Evolutionary conservation across 768 basidiomycete genomes (phyloP), one percentile per base, ranked within the genome.

Genomic region (Mycena maculata): DNA sequence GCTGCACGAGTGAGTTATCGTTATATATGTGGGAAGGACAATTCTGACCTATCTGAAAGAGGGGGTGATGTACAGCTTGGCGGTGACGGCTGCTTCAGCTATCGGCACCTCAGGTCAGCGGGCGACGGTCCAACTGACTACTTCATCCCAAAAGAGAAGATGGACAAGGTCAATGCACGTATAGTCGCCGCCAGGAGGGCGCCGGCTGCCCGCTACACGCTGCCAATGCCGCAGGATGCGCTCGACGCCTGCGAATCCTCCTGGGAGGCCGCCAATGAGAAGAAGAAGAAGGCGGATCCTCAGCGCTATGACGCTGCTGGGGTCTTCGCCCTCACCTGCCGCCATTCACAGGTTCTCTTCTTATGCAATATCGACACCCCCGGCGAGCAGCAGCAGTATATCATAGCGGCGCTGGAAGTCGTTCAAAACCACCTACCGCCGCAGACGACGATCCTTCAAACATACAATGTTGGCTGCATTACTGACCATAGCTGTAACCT

Each of bases 281-380:
- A n/a, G n/a, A n/a, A n/a, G n/a, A n/a, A n/a, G n/a, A n/a, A n/a
- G n/a, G n/a, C n/a, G n/a, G n/a, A n/a, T n/a, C n/a, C n/a, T n/a
- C n/a, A n/a, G n/a, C n/a, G n/a, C n/a, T n/a, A n/a, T n/a, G n/a
- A n/a, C n/a, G n/a, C n/a, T n/a, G n/a, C n/a, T n/a, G n/a, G n/a
- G n/a, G n/a, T n/a, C n/a, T n/a, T n/a, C n/a, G n/a, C n/a, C n/a
- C n/a, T n/a, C n/a, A n/a, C n/a, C n/a, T n/a, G n/a, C n/a, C n/a
- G n/a, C n/a, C n/a, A n/a, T n/a, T n/a, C n/a, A n/a, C n/a, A n/a
- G n/a, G n/a, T n/a, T n/a, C n/a, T n/a, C n/a, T n/a, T 79, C 31
- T 57, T 81, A 4, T 76, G 77, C 27, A 82, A 85, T 54, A 81
- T 85, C n/a, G 76, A 79, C 63, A 73, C 78, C 1, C 74, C 80